phyloP scores from a whole-genome alignment of 176 grass and related monocot genomes.

The Microstegium vimineum region DNA sequence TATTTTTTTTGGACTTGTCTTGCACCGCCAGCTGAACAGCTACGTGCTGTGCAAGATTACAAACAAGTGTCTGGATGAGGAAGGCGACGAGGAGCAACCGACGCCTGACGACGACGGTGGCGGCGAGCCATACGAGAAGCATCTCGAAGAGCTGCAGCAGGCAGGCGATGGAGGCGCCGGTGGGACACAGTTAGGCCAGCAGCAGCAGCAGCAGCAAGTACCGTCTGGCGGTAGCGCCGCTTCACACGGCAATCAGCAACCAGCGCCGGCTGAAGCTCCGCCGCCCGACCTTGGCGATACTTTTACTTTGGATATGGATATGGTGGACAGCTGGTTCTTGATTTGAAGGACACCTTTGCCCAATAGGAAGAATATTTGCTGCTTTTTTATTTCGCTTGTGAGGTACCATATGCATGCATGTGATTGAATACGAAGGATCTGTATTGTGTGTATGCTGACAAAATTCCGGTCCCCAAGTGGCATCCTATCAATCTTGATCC shows the following conservation, averaged over 20 bases:
- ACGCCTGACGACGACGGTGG: not conserved
- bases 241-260: not conserved
- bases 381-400: too few species aligned
- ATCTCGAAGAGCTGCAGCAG: not conserved
- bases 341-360: too few species aligned
- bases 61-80: not conserved
- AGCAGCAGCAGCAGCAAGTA: not conserved
- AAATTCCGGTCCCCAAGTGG: too few species aligned
- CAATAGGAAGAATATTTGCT: too few species aligned
- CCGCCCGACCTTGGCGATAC: too few species aligned
- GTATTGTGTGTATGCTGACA: too few species aligned
- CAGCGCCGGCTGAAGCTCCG: not conserved
- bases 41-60: conserved; percentile 10
- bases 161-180: not conserved
- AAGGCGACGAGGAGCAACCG: not conserved
- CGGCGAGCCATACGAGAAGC: not conserved
- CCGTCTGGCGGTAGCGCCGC: not conserved
- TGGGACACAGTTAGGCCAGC: not conserved
- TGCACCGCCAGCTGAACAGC: not conserved
- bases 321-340: too few species aligned
- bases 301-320: too few species aligned
- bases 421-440: too few species aligned
- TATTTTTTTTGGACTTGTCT: too few species aligned
- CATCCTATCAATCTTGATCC: too few species aligned
- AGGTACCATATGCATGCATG: too few species aligned